Base-by-base conservation (phyloP, 805 yeast species). In the Starmerella floricola region DNA sequence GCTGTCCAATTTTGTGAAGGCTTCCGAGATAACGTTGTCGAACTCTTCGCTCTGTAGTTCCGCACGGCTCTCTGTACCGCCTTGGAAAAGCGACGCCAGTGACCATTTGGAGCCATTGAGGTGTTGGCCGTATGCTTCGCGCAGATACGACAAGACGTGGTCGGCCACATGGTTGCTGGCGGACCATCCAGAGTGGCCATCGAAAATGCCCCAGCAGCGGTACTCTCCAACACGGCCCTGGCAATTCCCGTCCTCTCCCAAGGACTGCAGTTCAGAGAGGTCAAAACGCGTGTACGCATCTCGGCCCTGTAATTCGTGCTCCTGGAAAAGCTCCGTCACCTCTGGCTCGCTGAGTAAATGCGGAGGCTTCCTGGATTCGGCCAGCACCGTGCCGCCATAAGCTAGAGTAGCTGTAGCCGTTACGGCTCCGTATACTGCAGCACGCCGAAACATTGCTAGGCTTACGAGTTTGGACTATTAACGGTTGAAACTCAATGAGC, bases 141-240 rank as follows among this genome's bases (percentile, higher is more conserved):
- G 79, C 41, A 88, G 86, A 53, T 71, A 74, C 42, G 73, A 73
- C 23, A 91, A 74, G 50, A 91, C 65, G 49, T 76, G 77, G 49
- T 81, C 84, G 48, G 94, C 69, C 45, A 88, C 68, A 56, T 78
- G 80, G 16, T 81, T 72, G 44, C 88, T 76, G 1, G 97, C 86
- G 50, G 81, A 82, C 77, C 94, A 85, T 17, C 98, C 98, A 2
- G 94, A 82, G 62, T 88, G 98, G 5, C 98, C 98, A 61, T 88
- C 98, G 58, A 79, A 87, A 0, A 91, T 75, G 4, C 96, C 94
- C 72, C 91, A 88, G 57, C 88, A 85, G 2, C 34, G 41, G 41
- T 31, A 49, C 19, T 17, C 32, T 18, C 47, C 93, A 84, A 58
- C 88, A 81, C 71, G 80, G 78, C 79, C 95, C 77, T 39, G 45